A percentile compares a stretch with the other conserved stretches of the same genome.
Evolutionary conservation across 371 early-diverging fungal species (phyloP).

Genomic region (Rhizopus stolonifer): DNA sequence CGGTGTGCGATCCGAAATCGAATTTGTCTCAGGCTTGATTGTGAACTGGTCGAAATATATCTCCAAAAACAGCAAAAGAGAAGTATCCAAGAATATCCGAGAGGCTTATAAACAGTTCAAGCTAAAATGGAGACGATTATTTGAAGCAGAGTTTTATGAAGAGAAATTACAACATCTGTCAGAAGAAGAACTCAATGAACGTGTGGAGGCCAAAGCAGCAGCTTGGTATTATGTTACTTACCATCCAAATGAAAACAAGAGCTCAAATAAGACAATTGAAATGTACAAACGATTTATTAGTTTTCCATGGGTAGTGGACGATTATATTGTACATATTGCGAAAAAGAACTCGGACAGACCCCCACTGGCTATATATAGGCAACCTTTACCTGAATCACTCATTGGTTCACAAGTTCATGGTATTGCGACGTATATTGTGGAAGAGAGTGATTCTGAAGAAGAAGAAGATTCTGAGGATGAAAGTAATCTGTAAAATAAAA

Average conservation of each 20-base stretch:
- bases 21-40: constrained; percentile 39
- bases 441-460: constrained; percentile 1
- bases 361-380: not conserved
- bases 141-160: constrained; percentile 39
- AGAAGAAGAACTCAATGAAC: not conserved
- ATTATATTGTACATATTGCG: constrained; percentile 50
- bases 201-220: constrained; percentile 51
- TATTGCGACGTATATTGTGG: not conserved
- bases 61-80: constrained; percentile 3
- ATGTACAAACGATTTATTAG: constrained; percentile 32
- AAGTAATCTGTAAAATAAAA: not conserved
- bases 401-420: not conserved
- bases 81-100: constrained; percentile 13
- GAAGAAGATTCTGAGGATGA: not conserved
- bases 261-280: not conserved
- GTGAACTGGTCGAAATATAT: constrained; percentile 27
- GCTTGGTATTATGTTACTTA: constrained; percentile 76
- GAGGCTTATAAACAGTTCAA: constrained; percentile 34
- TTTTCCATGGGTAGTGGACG: constrained; percentile 63
- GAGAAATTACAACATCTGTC: not conserved
- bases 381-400: constrained; percentile 5
- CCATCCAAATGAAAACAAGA: constrained; percentile 33
- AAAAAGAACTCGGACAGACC: constrained; percentile 8
- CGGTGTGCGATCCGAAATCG: constrained; percentile 50
- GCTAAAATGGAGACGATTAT: constrained; percentile 33